These are phyloP conservation scores for Fusarium albosuccineum DNA, from an alignment of 2,329 filamentous ascomycete species.

Conservation along the genomic window DNA sequence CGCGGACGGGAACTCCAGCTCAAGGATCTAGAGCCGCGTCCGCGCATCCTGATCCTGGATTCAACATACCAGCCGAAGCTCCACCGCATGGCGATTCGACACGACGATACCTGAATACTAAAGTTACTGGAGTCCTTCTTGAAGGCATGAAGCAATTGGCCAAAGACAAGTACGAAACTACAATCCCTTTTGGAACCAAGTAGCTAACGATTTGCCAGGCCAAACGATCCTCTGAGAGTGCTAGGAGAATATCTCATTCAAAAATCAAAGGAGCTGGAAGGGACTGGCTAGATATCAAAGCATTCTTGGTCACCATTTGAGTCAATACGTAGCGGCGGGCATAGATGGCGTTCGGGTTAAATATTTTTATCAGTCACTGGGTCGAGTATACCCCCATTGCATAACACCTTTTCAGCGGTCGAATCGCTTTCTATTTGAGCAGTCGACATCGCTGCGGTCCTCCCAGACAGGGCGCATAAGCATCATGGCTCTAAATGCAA, in stretches of 20 bases:
- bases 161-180: conserved; percentile 74
- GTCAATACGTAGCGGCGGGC: conserved; percentile 25
- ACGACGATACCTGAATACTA: conserved; percentile 78
- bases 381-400: conserved; percentile 42
- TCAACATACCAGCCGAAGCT: conserved; percentile 70
- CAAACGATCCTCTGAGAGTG: conserved; percentile 75
- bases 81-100: conserved; percentile 76
- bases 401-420: conserved; percentile 48
- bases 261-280: conserved; percentile 74
- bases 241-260: conserved; percentile 79
- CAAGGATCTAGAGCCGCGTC: conserved; percentile 68
- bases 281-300: conserved; percentile 37
- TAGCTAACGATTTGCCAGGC: conserved; percentile 56
- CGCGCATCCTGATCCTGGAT: conserved; percentile 66
- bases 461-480: conserved; percentile 54
- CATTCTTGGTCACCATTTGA: conserved; percentile 12
- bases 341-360: conserved; percentile 45
- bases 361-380: conserved; percentile 40
- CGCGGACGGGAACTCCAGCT: conserved; percentile 64
- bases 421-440: conserved; percentile 54
- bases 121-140: conserved; percentile 75
- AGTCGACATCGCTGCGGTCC: conserved; percentile 49
- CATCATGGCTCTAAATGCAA: conserved; percentile 61
- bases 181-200: neutral
- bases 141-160: conserved; percentile 82